Base-by-base conservation (phyloP, 1,284 basidiomycete species). In the Ganoderma meredithae region DNA sequence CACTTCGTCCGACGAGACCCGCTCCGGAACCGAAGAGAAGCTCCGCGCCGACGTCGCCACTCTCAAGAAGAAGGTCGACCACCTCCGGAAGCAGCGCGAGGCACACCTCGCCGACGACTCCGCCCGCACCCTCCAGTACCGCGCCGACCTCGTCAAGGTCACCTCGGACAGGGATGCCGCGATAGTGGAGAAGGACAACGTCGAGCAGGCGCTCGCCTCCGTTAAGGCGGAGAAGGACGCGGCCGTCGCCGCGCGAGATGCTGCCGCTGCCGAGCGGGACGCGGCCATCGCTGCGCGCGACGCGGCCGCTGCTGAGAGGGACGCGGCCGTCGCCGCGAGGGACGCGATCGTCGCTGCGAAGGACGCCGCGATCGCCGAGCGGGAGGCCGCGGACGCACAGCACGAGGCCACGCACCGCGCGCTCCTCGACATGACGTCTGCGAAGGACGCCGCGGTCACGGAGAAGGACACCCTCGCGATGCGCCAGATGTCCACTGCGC, bases 61-160 rank as follows among this genome's bases (percentile, higher is more conserved):
- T 9, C 55, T 56, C 55, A 56, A 56, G 55, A 33, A 56, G 55
- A 39, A 56, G 55, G 55, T 56, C 55, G 55, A 56, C 17, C 55
- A 39, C n/a, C 55, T 56, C 19, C 36, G 33, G 55, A 39, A 56
- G 55, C 55, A 56, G 19, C 55, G 55, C 55, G 55, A 56, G 55
- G 55, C 27, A 9, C 55, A 56, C n/a, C 55, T 56, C 5, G 55
- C 55, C 1, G 55, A 56, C 33, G 55, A 56, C 55, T 56, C 55
- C 33, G 55, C 55, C 9, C 55, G 55, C 17, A 56, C 55, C 33
- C 31, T 56, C 7, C 31, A 56, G 33, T 39, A 56, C 17, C 55
- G 55, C 55, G 33, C 27, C 33, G 33, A 39, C 55, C 55, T 56
- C 33, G 55, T 31, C 33, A 56, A 56, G 55, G 33, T 56, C 1